Base-by-base conservation (phyloP, 208 protist genomes). In the Leishmania turanica region DNA sequence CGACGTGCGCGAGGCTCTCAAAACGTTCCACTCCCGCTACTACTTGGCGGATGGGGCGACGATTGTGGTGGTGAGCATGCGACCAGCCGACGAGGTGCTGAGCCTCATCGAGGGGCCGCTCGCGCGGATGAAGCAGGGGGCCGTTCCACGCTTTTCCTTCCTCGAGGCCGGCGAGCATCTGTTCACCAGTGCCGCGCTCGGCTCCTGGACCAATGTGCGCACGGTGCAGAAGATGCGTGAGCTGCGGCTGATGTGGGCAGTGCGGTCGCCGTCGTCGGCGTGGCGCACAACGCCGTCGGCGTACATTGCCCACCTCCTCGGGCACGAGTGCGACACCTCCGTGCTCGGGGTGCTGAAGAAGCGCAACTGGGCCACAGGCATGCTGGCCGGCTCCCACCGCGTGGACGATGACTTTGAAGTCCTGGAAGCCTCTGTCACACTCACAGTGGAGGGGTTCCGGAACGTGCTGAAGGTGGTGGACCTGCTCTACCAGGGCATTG, bases 321-420 rank as follows among this genome's bases (percentile, higher is more conserved):
- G 98, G 1, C 98, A 99, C 77, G 98, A 99, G 90, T 96, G 95
- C 58, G 80, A 95, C 74, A 92, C 89, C n/a, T 97, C 93, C 49
- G 82, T 98, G 7, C 79, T 99, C 42, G 89, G 93, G n/a, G 71
- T 95, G 27, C 83, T 99, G 47, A 96, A 98, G 82, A 54, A 79
- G 60, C 86, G 79, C 56, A 91, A 95, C 42, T 87, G 89, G 76
- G 96, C 90, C 1, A 94, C 89, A 11, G 85, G 42, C 31, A 92
- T 99, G 82, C 40, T 89, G n/a, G 94, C 89, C 49, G 96, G 97
- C 13, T 24, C 79, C n/a, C 31, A 74, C 49, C 77, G 77, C 40
- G 53, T 92, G 58, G 89, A 95, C 81, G 93, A 95, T 72, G 92
- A 95, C 87, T 88, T 88, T 60, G 75, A 90, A 37, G 6, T 92